These are phyloP conservation scores for Hordeum pubiflorum DNA, from an alignment of 202 grass and related monocot genomes.

Conservation along the genomic window DNA sequence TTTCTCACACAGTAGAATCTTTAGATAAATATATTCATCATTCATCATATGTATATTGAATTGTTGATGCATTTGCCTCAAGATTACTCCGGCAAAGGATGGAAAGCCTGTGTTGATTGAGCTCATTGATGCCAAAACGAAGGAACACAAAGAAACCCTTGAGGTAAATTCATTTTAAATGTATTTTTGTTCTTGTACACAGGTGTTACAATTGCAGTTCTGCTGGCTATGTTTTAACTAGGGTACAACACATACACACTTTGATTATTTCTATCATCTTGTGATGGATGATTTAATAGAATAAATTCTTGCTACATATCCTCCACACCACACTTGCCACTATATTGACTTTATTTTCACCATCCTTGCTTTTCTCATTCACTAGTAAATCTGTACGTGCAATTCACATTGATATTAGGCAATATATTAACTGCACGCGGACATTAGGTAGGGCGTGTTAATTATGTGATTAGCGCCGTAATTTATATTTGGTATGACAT, in stretches of 20 bases:
- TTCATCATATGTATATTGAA: background rate
- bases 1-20: background rate
- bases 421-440: too few relatives aligned
- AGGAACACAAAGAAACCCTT: slow-evolving; percentile 82
- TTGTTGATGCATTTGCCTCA: slow-evolving; percentile 9
- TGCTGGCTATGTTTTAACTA: background rate
- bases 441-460: too few relatives aligned
- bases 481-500: too few relatives aligned
- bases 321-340: background rate
- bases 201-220: background rate
- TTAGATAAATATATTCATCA: background rate
- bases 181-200: slow-evolving; percentile 1
- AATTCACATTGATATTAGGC: too few relatives aligned
- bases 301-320: background rate
- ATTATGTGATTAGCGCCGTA: too few relatives aligned
- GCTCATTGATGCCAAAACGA: slow-evolving; percentile 94
- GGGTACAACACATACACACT: background rate
- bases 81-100: slow-evolving; percentile 60
- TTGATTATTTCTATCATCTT: background rate
- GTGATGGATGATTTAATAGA: slow-evolving; percentile 6
- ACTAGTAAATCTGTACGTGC: background rate
- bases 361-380: background rate
- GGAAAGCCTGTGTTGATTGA: slow-evolving; percentile 88
- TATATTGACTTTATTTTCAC: background rate
- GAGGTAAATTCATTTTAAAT: slow-evolving; percentile 42